Conservation (phyloP, 352 stramenopile genomes). For the Aphanomyces cochlioides region DNA sequence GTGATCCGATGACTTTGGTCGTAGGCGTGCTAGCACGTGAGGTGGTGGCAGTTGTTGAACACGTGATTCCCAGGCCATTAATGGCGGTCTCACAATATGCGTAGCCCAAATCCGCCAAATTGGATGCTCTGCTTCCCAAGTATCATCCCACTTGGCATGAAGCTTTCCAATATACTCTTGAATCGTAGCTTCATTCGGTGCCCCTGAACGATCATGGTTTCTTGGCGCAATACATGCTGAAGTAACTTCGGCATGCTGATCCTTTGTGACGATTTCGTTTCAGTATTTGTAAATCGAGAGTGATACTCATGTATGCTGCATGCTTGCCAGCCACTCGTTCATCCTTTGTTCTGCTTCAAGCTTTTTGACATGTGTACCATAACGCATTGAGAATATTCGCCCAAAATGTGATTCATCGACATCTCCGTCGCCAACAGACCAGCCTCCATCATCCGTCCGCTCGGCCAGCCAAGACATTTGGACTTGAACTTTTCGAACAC, state of each 20-base stretch:
- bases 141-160: slow-evolving; percentile 3
- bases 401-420: background rate
- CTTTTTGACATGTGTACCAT: slow-evolving; percentile 2
- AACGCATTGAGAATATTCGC: background rate
- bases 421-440: background rate
- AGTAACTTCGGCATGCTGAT: background rate
- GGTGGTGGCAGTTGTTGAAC: background rate
- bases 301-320: background rate
- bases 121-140: background rate
- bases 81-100: background rate
- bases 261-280: background rate
- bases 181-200: background rate
- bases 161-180: background rate
- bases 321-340: background rate
- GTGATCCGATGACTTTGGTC: background rate
- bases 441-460: background rate
- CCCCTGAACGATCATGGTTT: slow-evolving; percentile 9
- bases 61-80: background rate
- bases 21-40: background rate
- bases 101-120: background rate
- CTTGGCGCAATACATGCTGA: background rate
- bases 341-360: background rate
- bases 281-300: background rate
- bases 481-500: too few relatives aligned
- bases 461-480: background rate